Evolutionary conservation across 352 stramenopile species (phyloP).

Genomic region (Phytophthora sp.): DNA sequence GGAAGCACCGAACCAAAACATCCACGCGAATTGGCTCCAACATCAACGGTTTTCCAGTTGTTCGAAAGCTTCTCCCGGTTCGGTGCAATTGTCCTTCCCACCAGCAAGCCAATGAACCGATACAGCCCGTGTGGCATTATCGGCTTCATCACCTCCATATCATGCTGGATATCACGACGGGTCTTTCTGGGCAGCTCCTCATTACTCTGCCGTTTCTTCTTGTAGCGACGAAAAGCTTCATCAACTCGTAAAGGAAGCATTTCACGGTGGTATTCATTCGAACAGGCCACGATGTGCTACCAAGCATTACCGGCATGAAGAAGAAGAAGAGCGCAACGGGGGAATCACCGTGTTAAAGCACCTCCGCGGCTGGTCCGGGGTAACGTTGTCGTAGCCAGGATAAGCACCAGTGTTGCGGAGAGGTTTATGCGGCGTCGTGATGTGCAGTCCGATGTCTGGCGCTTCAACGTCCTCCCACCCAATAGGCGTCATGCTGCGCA

Average conservation of each 20-base stretch:
- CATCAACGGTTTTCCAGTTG: slow-evolving; percentile 17
- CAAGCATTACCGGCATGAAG: slow-evolving; percentile 21
- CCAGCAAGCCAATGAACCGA: slow-evolving; percentile 8
- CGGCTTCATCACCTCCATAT: slow-evolving; percentile 1
- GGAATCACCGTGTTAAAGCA: slow-evolving; percentile 10
- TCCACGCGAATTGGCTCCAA: slow-evolving; percentile 10
- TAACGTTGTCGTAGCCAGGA: slow-evolving; percentile 18
- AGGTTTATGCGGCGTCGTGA: slow-evolving; percentile 7
- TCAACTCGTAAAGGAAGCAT: slow-evolving; percentile 8
- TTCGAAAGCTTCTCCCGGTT: slow-evolving; percentile 20
- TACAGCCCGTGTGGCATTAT: too few relatives aligned
- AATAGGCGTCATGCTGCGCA: background rate
- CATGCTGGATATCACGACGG: slow-evolving; percentile 17
- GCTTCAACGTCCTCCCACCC: slow-evolving; percentile 17
- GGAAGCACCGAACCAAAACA: slow-evolving; percentile 15
- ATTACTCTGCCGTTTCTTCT: background rate
- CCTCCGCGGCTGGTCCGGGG: background rate
- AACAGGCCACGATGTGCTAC: slow-evolving; percentile 20
- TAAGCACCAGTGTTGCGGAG: background rate
- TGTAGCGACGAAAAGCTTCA: slow-evolving; percentile 7
- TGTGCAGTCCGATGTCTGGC: too few relatives aligned
- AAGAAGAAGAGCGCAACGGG: too few relatives aligned
- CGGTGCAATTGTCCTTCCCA: slow-evolving; percentile 7
- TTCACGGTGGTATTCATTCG: slow-evolving; percentile 19
- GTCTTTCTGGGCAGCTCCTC: slow-evolving; percentile 3